Base-by-base conservation (phyloP, 345 rosid genomes). In the Eutrema heterophyllum region DNA sequence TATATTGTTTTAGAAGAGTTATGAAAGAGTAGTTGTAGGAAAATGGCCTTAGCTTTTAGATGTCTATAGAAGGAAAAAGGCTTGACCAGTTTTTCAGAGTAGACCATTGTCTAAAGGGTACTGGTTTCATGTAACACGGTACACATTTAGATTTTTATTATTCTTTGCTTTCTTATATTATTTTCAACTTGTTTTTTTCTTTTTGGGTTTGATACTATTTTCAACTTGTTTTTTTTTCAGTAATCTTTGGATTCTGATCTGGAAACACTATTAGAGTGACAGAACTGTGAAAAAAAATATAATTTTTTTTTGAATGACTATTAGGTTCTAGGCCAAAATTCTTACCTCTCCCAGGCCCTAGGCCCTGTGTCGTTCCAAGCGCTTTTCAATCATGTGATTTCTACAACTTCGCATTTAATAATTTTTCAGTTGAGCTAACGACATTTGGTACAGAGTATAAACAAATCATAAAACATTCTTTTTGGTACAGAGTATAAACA, bases 31-130 rank as follows among this genome's bases (percentile, higher is more conserved):
- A 35, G 62, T 16, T 44, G 49, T 63, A 49, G 44, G 54, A 57
- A 70, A 76, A 63, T 63, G 64, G 66, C 53, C 45, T 36, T 70
- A 26, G 75, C 57, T 76, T 60, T 67, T 66, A 58, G 59, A 51
- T 54, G 59, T 68, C 74, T 75, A 52, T 32, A 77, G 63, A 77
- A 41, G 76, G 72, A 49, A 71, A 77, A 70, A 56, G 55, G 55
- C 72, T 77, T 70, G 76, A 71, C 80, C 68, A 64, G 72, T 77
- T 57, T 70, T n/a, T 39, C 51, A 21, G 61, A 70, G 39, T 56
- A 51, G 76, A 55, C 76, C 67, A 70, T 70, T 63, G 71, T 70
- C 53, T 55, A 70, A 64, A 64, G 64, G 53, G 61, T 39, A 67
- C 78, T 41, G 38, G 53, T 67, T 67, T 74, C 68, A 58, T 66